Evolutionary conservation across 2,329 filamentous ascomycete species (phyloP).

Genomic region (Cercospora berteroae): DNA sequence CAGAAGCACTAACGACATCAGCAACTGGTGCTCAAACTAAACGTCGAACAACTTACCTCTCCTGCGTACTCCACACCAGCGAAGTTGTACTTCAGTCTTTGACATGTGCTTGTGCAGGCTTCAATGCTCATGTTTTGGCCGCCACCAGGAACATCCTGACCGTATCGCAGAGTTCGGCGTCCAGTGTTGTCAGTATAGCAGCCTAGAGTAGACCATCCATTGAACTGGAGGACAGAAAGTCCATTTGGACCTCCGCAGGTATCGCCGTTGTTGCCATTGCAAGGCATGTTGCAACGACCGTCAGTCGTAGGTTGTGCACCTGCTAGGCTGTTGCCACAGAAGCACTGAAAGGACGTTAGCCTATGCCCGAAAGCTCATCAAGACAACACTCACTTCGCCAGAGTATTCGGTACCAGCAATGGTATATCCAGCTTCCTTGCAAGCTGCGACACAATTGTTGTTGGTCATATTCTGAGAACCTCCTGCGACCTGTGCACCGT

Average conservation of each 20-base stretch:
- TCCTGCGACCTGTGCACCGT: conserved; percentile 17
- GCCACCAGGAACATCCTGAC: conserved; percentile 26
- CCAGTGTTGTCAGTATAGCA: conserved; percentile 30
- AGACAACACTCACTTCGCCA: conserved; percentile 5
- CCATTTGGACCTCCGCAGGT: conserved; percentile 31
- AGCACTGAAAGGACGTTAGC: conserved; percentile 13
- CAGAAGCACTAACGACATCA: conserved; percentile 32
- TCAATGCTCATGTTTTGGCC: conserved; percentile 24
- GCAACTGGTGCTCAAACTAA: conserved; percentile 14
- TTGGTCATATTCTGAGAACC: conserved; percentile 27
- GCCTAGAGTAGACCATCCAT: conserved; percentile 29
- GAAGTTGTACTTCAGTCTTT: conserved; percentile 34
- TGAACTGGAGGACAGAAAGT: conserved; percentile 28
- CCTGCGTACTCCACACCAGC: conserved; percentile 34
- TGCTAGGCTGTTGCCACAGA: conserved; percentile 27
- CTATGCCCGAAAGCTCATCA: too few relatives aligned
- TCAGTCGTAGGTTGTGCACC: conserved; percentile 26
- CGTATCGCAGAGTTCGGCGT: conserved; percentile 23
- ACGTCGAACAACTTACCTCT: background rate
- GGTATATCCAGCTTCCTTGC: conserved; percentile 18
- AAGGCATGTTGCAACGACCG: conserved; percentile 31
- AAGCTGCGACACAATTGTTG: conserved; percentile 24
- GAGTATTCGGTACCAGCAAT: conserved; percentile 30
- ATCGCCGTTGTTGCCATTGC: conserved; percentile 31
- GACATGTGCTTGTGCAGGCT: conserved; percentile 33